Evolutionary conservation across 1,139 yeast genomes (phyloP).

Genomic region (Blastobotrys indianensis): DNA sequence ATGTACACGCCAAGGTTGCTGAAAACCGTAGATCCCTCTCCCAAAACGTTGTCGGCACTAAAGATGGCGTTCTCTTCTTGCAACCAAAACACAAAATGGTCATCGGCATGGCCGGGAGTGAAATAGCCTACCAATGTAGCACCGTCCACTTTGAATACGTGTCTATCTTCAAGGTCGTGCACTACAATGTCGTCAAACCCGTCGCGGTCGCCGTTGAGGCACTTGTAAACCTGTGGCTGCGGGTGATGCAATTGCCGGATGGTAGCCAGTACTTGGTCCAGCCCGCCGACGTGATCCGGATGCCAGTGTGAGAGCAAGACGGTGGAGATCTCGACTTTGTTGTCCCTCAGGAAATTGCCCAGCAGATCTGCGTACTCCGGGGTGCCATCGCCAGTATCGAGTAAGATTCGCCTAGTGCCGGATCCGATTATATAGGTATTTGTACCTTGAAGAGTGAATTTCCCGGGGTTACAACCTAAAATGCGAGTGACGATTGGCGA

Average conservation of each 20-base stretch:
- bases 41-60: conserved; percentile 38
- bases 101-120: conserved; percentile 39
- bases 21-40: conserved; percentile 37
- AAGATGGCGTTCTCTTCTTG: conserved; percentile 34
- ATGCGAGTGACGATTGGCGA: conserved; percentile 36
- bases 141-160: conserved; percentile 28
- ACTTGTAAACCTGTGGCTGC: conserved; percentile 15
- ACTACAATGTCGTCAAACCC: conserved; percentile 8
- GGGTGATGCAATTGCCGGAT: background rate
- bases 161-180: conserved; percentile 26
- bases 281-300: conserved; percentile 35
- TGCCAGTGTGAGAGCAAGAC: conserved; percentile 39
- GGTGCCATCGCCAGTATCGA: conserved; percentile 38
- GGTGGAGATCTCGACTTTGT: conserved; percentile 28
- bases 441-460: conserved; percentile 39
- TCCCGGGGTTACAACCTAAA: conserved; percentile 38
- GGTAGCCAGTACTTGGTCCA: conserved; percentile 18
- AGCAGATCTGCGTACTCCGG: conserved; percentile 29
- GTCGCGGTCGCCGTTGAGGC: conserved; percentile 7
- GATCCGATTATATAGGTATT: conserved; percentile 37
- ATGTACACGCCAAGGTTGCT: conserved; percentile 31
- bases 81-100: conserved; percentile 35
- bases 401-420: conserved; percentile 31
- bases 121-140: conserved; percentile 30
- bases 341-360: conserved; percentile 21